Evolutionary conservation across 2,329 filamentous ascomycete genomes (phyloP).

Genomic region (Colletotrichum paranaense): DNA sequence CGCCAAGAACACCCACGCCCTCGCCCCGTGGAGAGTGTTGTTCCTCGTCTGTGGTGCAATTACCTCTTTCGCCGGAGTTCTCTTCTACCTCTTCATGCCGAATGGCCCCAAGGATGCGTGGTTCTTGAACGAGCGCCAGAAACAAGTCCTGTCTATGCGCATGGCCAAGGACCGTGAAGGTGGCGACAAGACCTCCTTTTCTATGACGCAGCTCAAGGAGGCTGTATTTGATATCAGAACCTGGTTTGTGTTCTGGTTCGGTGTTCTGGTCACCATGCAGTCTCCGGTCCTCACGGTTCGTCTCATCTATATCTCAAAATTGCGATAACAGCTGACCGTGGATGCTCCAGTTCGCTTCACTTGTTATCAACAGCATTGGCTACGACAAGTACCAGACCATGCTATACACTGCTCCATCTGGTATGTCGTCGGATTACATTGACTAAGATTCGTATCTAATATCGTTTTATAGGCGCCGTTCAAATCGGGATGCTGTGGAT

Average conservation of each 20-base stretch:
- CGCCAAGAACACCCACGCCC: constrained; percentile 51
- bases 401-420: constrained; percentile 57
- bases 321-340: not conserved
- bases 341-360: constrained; percentile 53
- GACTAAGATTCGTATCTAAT: not conserved
- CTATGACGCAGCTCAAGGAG: constrained; percentile 54
- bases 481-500: constrained; percentile 59
- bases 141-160: constrained; percentile 50
- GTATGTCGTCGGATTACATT: not conserved
- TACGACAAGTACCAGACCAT: constrained; percentile 57
- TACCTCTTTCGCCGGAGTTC: constrained; percentile 53
- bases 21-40: constrained; percentile 58
- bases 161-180: constrained; percentile 47
- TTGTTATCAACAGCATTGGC: constrained; percentile 60
- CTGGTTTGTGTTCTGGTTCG: constrained; percentile 58
- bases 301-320: fast-evolving
- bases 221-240: constrained; percentile 55
- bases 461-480: constrained; percentile 48
- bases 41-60: constrained; percentile 63
- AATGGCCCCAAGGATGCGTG: constrained; percentile 57
- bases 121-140: constrained; percentile 58
- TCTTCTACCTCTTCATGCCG: constrained; percentile 60
- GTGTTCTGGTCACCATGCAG: constrained; percentile 58
- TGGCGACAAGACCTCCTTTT: constrained; percentile 54
- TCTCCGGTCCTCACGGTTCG: constrained; percentile 55